Conservation (phyloP, 2,329 filamentous ascomycete genomes). For the Alternaria sp. region DNA sequence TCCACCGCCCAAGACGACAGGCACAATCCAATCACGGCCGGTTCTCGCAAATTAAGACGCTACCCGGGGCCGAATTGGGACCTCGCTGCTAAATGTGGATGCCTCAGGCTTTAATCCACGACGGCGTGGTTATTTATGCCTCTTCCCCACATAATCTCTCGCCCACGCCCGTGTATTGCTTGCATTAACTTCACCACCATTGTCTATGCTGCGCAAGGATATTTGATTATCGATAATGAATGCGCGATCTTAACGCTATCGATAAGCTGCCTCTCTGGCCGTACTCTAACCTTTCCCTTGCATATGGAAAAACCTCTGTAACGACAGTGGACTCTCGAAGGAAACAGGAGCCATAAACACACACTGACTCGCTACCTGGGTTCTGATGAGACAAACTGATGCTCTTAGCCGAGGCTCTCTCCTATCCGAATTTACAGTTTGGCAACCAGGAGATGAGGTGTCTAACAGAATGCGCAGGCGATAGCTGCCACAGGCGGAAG, state of each 20-base stretch:
- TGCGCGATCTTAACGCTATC: background rate
- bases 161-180: background rate
- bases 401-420: background rate
- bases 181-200: background rate
- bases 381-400: background rate
- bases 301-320: background rate
- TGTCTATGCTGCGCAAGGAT: background rate
- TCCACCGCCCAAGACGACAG: background rate
- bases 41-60: background rate
- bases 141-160: background rate
- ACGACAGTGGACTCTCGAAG: background rate
- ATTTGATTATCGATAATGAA: background rate
- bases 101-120: background rate
- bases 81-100: background rate
- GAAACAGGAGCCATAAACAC: background rate
- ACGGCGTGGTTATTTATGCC: background rate
- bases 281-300: background rate
- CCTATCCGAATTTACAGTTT: background rate
- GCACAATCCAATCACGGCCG: constrained; percentile 2
- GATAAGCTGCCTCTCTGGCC: background rate
- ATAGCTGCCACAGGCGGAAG: background rate
- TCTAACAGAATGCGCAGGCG: background rate
- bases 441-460: background rate
- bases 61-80: background rate
- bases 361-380: background rate